A percentile compares a stretch with the other conserved stretches of the same genome.
phyloP scores from a whole-genome alignment of 768 basidiomycete genomes.

The Hebeloma cylindrosporum region DNA sequence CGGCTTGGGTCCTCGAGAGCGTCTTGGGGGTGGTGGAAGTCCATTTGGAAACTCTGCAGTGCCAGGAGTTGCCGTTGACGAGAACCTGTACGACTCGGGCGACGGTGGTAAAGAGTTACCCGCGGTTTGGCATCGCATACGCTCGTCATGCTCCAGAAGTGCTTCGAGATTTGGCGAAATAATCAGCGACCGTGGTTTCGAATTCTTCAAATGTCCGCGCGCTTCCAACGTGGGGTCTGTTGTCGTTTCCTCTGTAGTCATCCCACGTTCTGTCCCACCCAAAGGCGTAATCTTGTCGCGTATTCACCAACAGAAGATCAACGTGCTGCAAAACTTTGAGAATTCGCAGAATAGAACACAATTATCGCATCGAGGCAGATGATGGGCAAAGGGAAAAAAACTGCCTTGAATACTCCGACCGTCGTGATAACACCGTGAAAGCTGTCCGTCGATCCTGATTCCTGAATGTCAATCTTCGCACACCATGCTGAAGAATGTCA shows the following conservation, averaged over 20 bases:
- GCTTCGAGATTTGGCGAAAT: slow-evolving; percentile 65
- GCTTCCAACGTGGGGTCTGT: too few species aligned
- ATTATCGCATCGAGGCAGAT: slow-evolving; percentile 1
- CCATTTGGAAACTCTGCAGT: slow-evolving; percentile 37
- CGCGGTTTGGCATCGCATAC: slow-evolving; percentile 29
- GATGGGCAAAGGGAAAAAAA: slow-evolving; percentile 10
- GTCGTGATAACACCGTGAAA: slow-evolving; percentile 13
- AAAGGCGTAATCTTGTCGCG: too few species aligned
- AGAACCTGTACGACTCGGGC: background rate
- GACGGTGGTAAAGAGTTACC: slow-evolving; percentile 1
- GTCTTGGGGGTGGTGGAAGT: slow-evolving; percentile 55
- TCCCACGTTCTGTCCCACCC: too few species aligned
- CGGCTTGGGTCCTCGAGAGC: slow-evolving; percentile 20
- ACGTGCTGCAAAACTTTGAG: too few species aligned
- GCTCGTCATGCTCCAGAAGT: slow-evolving; percentile 57
- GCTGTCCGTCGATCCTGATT: slow-evolving; percentile 16
- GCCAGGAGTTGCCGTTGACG: background rate
- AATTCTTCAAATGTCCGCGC: too few species aligned
- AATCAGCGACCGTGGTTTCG: slow-evolving; percentile 37
- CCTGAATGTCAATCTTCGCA: slow-evolving; percentile 11
- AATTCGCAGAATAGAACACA: too few species aligned
- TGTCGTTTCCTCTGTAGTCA: too few species aligned
- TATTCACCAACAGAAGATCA: too few species aligned
- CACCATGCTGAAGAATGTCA: slow-evolving; percentile 8
- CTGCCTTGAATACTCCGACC: slow-evolving; percentile 2